Base-by-base conservation (phyloP, 257 asterid species). In the Galeopsis tetrahit region DNA sequence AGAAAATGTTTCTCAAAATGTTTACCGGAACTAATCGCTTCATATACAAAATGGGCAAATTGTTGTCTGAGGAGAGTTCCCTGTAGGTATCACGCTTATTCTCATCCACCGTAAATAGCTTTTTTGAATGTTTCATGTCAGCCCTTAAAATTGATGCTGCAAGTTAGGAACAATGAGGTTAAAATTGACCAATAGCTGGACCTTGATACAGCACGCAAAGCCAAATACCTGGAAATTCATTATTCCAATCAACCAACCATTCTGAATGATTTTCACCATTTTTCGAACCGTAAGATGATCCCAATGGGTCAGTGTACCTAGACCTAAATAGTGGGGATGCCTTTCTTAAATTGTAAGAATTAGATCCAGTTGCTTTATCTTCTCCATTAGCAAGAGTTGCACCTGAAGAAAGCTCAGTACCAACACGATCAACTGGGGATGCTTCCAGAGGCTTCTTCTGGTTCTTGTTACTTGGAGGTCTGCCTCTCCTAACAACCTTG, bases 51-150 rank as follows among this genome's bases (percentile, higher is more conserved):
- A 67, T 71, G 60, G 83, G 72, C 1, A 82, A 79, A 56, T 83
- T 83, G 72, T 73, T 82, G 83, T 81, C 74, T 46, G 80, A 77
- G 51, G 87, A 78, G 14, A 73, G 73, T 39, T 84, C 87, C 76
- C 77, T 79, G 75, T 89, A 91, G 49, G 97, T 88, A 46, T 91
- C 95, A 48, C 99, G 96, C 81, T 87, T 87, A 80, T 80, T 87
- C 84, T 91, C 97, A 44, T 94, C 96, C 70, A 91, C 83, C 2
- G 82, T 69, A 57, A 91, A 85, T 21, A 86, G 89, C 72, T 89
- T 94, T 75, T 90, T 94, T 31, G 97, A 97, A 68, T 91, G 79
- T 80, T 91, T 94, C 97, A 88, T 87, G 84, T 94, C 99, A 70
- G 98, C 98, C 84, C 86, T 87, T 77, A 94, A 78, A 71, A 94